Conservation (phyloP, 257 asterid species). For the Verbascum thapsus region DNA sequence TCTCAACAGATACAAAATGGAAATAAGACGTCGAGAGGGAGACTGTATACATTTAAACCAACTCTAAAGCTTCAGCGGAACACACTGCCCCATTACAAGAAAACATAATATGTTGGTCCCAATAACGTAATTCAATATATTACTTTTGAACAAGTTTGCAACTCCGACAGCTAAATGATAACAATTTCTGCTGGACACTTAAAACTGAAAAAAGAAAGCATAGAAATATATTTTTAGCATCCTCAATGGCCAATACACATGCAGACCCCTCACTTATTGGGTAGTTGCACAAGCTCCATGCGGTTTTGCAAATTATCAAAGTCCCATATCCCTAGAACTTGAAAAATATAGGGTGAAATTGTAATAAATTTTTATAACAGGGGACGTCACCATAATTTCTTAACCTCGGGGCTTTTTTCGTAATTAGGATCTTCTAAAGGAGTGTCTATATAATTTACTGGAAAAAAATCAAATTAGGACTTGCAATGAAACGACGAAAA, state of each 20-base stretch:
- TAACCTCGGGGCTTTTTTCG: too few relatives aligned
- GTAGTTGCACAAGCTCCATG: too few relatives aligned
- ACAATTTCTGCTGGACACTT: background rate
- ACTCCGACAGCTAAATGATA: background rate
- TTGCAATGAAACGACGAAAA: background rate
- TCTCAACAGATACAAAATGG: slow-evolving; percentile 5
- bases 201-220: slow-evolving; percentile 14
- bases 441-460: too few relatives aligned
- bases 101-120: background rate
- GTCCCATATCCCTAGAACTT: too few relatives aligned
- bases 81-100: background rate
- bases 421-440: too few relatives aligned
- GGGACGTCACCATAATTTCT: too few relatives aligned
- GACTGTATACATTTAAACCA: background rate
- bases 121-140: slow-evolving; percentile 10
- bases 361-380: too few relatives aligned
- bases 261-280: too few relatives aligned
- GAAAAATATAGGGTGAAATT: too few relatives aligned
- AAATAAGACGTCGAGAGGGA: slow-evolving; percentile 7
- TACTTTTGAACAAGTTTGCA: slow-evolving; percentile 1
- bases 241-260: slow-evolving; percentile 3
- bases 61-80: background rate
- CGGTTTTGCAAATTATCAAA: too few relatives aligned
- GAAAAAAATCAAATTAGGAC: too few relatives aligned
- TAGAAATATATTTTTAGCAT: background rate